Evolutionary conservation across 768 basidiomycete species (phyloP).

Genomic region (Kwoniella pini): DNA sequence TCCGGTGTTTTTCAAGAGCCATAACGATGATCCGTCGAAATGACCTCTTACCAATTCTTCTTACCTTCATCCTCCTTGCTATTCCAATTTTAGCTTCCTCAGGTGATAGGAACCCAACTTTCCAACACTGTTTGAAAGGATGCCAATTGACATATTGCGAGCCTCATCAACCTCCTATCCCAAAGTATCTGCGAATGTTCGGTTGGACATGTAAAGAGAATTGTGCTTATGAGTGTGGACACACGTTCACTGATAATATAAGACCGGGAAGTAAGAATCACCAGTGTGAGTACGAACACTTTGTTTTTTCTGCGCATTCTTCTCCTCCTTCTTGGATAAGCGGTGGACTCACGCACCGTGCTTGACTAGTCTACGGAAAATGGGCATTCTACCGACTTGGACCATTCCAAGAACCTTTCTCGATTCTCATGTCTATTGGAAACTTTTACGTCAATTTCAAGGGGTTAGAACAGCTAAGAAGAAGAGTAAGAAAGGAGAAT

Average conservation of each 20-base stretch:
- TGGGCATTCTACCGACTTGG: slow-evolving; percentile 90
- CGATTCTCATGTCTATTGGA: slow-evolving; percentile 81
- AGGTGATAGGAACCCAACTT: slow-evolving; percentile 65
- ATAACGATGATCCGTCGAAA: slow-evolving; percentile 2
- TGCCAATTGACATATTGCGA: slow-evolving; percentile 59
- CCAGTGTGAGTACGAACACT: slow-evolving; percentile 42
- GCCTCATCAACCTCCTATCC: slow-evolving; percentile 55
- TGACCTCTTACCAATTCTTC: slow-evolving; percentile 1
- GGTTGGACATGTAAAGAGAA: slow-evolving; percentile 86
- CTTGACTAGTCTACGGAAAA: slow-evolving; percentile 70
- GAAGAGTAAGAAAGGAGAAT: slow-evolving; percentile 44
- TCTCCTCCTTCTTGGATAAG: neutral
- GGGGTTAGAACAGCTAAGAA: slow-evolving; percentile 58
- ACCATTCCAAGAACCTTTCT: slow-evolving; percentile 94
- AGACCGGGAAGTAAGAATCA: slow-evolving; percentile 29
- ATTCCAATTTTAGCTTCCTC: slow-evolving; percentile 59
- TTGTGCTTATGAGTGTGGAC: slow-evolving; percentile 89
- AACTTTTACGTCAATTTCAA: slow-evolving; percentile 75
- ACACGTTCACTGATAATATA: slow-evolving; percentile 67
- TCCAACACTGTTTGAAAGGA: slow-evolving; percentile 60
- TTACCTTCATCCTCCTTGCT: slow-evolving; percentile 8
- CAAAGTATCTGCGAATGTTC: slow-evolving; percentile 66
- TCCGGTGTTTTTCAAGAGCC: too few species aligned
- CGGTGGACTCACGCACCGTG: neutral
- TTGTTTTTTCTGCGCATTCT: neutral